phyloP scores from a whole-genome alignment of 192 early-diverging fungal species.

The Geranomyces michiganensis region DNA sequence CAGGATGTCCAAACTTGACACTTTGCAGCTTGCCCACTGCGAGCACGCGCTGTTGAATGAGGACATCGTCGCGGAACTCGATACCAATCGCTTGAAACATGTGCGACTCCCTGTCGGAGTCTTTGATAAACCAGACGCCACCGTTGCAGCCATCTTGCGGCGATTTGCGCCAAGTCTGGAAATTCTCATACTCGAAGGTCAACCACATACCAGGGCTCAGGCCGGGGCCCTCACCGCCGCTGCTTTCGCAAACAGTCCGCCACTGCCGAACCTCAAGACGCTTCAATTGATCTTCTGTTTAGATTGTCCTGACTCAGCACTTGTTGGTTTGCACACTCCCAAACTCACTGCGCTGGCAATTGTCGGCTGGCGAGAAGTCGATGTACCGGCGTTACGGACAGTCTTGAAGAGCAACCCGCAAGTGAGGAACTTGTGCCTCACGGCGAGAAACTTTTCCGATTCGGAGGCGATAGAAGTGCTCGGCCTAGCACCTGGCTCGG shows the following conservation, averaged over 20 bases:
- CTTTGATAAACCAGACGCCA: background rate
- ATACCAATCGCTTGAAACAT: background rate
- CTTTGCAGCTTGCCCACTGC: background rate
- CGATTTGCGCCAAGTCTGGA: background rate
- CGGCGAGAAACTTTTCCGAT: background rate
- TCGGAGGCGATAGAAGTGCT: background rate
- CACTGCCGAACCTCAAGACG: background rate
- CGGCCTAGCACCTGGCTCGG: background rate
- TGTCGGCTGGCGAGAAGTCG: background rate
- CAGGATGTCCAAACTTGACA: background rate
- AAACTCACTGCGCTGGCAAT: background rate
- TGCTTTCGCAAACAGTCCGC: background rate
- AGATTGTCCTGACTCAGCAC: background rate
- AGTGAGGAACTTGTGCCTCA: background rate
- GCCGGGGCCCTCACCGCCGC: background rate
- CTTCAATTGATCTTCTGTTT: background rate
- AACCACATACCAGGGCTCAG: background rate
- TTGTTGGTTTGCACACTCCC: background rate
- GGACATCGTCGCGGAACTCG: background rate
- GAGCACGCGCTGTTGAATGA: background rate
- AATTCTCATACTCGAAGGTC: background rate
- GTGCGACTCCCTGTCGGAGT: background rate
- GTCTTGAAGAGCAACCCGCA: background rate
- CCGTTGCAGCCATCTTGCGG: slow-evolving; percentile 1
- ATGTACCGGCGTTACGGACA: background rate